These are phyloP conservation scores for Auricularia sp. DNA, from an alignment of 768 basidiomycete species.

Conservation along the genomic window DNA sequence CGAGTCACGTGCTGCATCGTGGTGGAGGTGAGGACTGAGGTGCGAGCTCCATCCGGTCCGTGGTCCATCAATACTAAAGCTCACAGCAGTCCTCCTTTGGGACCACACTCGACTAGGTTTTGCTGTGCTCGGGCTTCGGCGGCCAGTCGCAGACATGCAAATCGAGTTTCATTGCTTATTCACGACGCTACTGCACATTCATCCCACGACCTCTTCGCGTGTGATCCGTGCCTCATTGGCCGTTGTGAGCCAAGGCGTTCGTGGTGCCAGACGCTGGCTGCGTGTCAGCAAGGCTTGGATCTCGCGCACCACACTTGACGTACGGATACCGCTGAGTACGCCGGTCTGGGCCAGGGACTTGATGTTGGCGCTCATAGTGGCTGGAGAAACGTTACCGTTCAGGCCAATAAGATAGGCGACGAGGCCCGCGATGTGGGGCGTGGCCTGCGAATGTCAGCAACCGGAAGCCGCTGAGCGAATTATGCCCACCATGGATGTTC, in stretches of 20 bases:
- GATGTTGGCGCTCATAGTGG: conserved; percentile 20
- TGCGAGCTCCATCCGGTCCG: too few relatives aligned
- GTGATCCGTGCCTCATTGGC: neutral
- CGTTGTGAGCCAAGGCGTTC: neutral
- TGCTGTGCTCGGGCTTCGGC: too few relatives aligned
- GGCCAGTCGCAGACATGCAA: too few relatives aligned
- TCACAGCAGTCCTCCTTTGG: too few relatives aligned
- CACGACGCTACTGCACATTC: too few relatives aligned
- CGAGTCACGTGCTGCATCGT: too few relatives aligned
- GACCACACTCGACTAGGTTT: too few relatives aligned
- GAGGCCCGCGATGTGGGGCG: conserved; percentile 33
- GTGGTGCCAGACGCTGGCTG: neutral
- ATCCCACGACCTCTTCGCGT: too few relatives aligned
- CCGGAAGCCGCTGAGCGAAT: neutral
- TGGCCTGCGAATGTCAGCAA: conserved; percentile 17
- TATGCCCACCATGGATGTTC: neutral
- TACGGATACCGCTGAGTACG: conserved; percentile 19
- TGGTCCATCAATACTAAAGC: too few relatives aligned
- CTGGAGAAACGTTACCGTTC: conserved; percentile 24
- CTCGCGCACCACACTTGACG: neutral
- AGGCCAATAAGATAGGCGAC: conserved; percentile 28
- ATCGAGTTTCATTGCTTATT: too few relatives aligned
- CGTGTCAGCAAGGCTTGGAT: neutral
- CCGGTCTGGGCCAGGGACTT: conserved; percentile 20
- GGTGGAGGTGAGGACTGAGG: too few relatives aligned